Evolutionary conservation across 805 yeast species (phyloP), one percentile per base, ranked within the genome.

Genomic region (Cyberlindnera meyerae): DNA sequence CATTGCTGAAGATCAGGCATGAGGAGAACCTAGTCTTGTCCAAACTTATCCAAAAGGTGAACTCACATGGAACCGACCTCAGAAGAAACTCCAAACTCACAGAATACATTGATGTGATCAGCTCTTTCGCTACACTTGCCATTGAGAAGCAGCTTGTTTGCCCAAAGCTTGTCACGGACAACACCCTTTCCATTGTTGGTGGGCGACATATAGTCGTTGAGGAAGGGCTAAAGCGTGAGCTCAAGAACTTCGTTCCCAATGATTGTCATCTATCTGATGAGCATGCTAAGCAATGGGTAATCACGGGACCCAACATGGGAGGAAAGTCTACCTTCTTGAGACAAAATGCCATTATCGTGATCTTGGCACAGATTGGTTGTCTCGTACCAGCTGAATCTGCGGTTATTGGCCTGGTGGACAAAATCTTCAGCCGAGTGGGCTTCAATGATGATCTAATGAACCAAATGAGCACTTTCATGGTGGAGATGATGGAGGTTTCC

Each of bases 241-340:
- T 51, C 15, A 42, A 36, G 16, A 41, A 45, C 29, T 93, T 93
- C 51, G 86, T 88, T 30, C 77, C 96, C 2, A 93, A 93, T 57
- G 96, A 93, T 58, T 82, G 88, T 13, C 55, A 58, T 6, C 65
- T 93, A 39, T 62, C 68, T 8, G 70, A 74, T 26, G 72, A 66
- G 8, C 55, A 57, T n/a, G n/a, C n/a, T 5, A 66, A 73, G 8
- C 86, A 88, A 48, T 70, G 79, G 24, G 77, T 93, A 12, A 87
- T 93, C 18, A 87, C 97, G 0, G 97, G 97, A 5, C 97, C 97
- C 17, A 89, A 89, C 55, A 89, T 89, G 97, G 97, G 97, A 37
- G 97, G 97, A 46, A 89, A 89, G 58, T 87, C 96, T 0, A 89
- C 97, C 0, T 89, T 85, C 54, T 80, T 89, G 31, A 71, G 96